Percentiles rank a stretch among this genome's conserved stretches.
Evolutionary conservation across 1,139 yeast genomes (phyloP).

Genomic region (Kodamaea suecica): DNA sequence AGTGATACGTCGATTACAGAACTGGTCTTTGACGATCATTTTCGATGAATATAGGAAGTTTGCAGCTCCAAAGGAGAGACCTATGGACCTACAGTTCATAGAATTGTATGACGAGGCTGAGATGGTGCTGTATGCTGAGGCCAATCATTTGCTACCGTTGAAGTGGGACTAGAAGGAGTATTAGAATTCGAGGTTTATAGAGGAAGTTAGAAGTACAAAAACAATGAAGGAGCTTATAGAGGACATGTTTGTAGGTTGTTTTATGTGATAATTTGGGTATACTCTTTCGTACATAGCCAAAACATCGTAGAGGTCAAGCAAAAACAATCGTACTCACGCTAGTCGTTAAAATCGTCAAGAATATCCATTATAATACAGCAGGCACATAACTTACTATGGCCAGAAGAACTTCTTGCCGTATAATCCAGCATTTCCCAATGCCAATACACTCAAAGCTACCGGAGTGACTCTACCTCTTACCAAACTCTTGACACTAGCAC

Average conservation of each 20-base stretch:
- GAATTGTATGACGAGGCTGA: slow-evolving; percentile 76
- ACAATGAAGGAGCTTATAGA: too few relatives aligned
- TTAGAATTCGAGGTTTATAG: too few relatives aligned
- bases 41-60: slow-evolving; percentile 92
- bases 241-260: too few relatives aligned
- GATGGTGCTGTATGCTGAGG: slow-evolving; percentile 50
- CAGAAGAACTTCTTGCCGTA: slow-evolving; percentile 71
- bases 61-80: slow-evolving; percentile 93
- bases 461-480: slow-evolving; percentile 53
- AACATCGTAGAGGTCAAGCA: too few relatives aligned
- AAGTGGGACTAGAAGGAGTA: slow-evolving; percentile 44
- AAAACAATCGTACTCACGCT: too few relatives aligned
- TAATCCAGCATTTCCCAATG: slow-evolving; percentile 58
- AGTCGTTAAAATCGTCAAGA: too few relatives aligned
- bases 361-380: too few relatives aligned
- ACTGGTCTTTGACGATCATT: slow-evolving; percentile 90
- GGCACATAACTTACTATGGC: slow-evolving; percentile 10
- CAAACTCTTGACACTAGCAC: slow-evolving; percentile 47
- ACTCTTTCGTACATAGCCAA: too few relatives aligned
- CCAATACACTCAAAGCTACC: slow-evolving; percentile 53
- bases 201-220: too few relatives aligned
- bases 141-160: slow-evolving; percentile 61
- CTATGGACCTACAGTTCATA: slow-evolving; percentile 91
- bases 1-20: slow-evolving; percentile 79
- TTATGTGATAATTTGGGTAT: too few relatives aligned